Percentiles rank a stretch among this genome's conserved stretches.
Conservation (phyloP, 345 rosid genomes). For the Syzygium oleosum region DNA sequence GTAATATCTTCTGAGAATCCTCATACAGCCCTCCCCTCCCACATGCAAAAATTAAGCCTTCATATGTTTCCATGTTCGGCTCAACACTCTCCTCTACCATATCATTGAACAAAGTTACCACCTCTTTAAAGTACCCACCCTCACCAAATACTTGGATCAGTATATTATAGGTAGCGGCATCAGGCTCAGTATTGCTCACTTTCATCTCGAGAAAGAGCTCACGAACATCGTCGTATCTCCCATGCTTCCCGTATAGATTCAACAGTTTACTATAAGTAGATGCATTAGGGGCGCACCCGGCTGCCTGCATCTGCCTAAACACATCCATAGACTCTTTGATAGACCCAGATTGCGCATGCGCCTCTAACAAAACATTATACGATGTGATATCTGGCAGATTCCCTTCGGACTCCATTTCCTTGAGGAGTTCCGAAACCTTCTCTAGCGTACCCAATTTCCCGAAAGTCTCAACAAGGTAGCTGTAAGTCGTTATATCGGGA, state of each 20-base stretch:
- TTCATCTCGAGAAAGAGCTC: conserved; percentile 95
- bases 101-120: conserved; percentile 86
- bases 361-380: conserved; percentile 78
- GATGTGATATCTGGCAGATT: conserved; percentile 74
- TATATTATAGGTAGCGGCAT: conserved; percentile 76
- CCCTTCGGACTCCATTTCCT: conserved; percentile 79
- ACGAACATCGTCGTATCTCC: conserved; percentile 80
- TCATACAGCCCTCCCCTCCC: conserved; percentile 90
- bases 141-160: conserved; percentile 82
- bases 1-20: conserved; percentile 68
- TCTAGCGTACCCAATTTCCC: conserved; percentile 54
- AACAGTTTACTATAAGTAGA: conserved; percentile 64
- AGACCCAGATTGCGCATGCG: conserved; percentile 56
- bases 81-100: conserved; percentile 92
- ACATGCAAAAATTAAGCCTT: conserved; percentile 81
- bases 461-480: conserved; percentile 70
- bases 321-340: conserved; percentile 74
- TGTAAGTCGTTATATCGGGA: conserved; percentile 77
- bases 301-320: conserved; percentile 87
- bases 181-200: conserved; percentile 76
- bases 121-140: conserved; percentile 97
- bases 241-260: conserved; percentile 72
- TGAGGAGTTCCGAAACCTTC: conserved; percentile 59
- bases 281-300: conserved; percentile 72
- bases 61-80: conserved; percentile 83